Percentiles rank a stretch among this genome's conserved stretches.
These are phyloP conservation scores for Russula earlei DNA, from an alignment of 768 basidiomycete genomes.

Conservation along the genomic window DNA sequence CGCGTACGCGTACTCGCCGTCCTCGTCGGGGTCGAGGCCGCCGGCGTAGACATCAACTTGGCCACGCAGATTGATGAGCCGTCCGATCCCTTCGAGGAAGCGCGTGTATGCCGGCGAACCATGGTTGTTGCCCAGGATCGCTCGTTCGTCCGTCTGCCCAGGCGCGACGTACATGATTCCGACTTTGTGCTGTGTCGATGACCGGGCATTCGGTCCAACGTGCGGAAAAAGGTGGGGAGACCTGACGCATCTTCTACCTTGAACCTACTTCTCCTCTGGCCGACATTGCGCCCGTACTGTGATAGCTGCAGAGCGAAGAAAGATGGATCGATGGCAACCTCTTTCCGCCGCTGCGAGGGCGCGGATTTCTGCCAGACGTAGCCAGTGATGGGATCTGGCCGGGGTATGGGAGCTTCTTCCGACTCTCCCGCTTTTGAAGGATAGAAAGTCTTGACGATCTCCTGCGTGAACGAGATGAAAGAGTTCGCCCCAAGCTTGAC, in stretches of 20 bases:
- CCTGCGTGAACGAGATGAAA: constrained; percentile 2
- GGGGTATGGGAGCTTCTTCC: constrained; percentile 25
- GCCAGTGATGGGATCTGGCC: constrained; percentile 68
- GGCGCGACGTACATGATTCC: constrained; percentile 94
- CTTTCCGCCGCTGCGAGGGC: constrained; percentile 82
- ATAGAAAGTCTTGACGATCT: constrained; percentile 8
- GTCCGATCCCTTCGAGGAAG: constrained; percentile 84
- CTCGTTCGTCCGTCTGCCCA: constrained; percentile 73
- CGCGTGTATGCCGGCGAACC: constrained; percentile 93
- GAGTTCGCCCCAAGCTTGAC: background rate
- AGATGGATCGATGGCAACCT: constrained; percentile 75
- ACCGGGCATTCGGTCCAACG: constrained; percentile 81
- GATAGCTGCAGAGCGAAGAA: constrained; percentile 84
- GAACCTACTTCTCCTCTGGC: constrained; percentile 30
- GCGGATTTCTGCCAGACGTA: constrained; percentile 84
- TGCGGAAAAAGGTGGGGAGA: constrained; percentile 50
- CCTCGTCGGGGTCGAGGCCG: constrained; percentile 80
- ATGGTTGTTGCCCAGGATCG: constrained; percentile 83
- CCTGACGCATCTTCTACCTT: constrained; percentile 44
- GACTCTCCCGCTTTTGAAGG: constrained; percentile 9
- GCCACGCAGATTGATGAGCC: constrained; percentile 79
- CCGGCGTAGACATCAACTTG: constrained; percentile 91
- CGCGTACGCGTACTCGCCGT: constrained; percentile 95
- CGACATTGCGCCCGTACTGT: constrained; percentile 49
- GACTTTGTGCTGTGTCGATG: constrained; percentile 94